Evolutionary conservation across 164 flowering plant species (phyloP).

Genomic region (Tetrastigma voinierianum): DNA sequence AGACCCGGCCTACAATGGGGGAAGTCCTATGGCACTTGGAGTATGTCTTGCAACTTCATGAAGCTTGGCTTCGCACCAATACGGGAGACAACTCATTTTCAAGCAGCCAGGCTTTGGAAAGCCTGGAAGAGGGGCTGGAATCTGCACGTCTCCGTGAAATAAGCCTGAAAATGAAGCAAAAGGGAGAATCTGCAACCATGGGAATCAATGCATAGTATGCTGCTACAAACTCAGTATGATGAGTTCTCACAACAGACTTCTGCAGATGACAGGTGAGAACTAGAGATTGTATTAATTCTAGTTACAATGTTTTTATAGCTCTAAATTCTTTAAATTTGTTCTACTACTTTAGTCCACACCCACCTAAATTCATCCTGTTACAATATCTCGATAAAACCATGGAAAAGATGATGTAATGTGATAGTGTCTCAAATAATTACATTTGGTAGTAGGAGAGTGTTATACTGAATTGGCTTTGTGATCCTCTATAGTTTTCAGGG

Average conservation of each 20-base stretch:
- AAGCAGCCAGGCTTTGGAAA: slow-evolving; percentile 25
- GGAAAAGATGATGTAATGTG: no score
- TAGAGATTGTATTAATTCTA: neutral
- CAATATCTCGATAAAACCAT: no score
- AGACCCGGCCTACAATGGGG: slow-evolving; percentile 67
- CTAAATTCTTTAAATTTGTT: slow-evolving; percentile 7
- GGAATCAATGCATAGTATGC: neutral
- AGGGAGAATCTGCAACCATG: slow-evolving; percentile 3
- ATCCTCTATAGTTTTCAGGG: no score
- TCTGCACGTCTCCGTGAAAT: slow-evolving; percentile 1
- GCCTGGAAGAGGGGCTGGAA: slow-evolving; percentile 7
- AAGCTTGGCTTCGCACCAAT: slow-evolving; percentile 35
- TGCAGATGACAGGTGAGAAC: neutral
- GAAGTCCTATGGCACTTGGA: slow-evolving; percentile 77
- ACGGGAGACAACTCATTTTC: slow-evolving; percentile 23
- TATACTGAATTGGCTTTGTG: no score
- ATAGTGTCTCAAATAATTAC: no score
- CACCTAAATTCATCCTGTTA: neutral
- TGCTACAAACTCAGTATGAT: neutral
- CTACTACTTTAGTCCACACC: neutral
- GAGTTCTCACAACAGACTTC: neutral
- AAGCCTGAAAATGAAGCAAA: neutral
- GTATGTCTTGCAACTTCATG: slow-evolving; percentile 63
- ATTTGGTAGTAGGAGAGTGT: no score
- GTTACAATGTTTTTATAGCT: neutral